Evolutionary conservation across 1,284 basidiomycete genomes (phyloP).

Genomic region (Tilletia caries): DNA sequence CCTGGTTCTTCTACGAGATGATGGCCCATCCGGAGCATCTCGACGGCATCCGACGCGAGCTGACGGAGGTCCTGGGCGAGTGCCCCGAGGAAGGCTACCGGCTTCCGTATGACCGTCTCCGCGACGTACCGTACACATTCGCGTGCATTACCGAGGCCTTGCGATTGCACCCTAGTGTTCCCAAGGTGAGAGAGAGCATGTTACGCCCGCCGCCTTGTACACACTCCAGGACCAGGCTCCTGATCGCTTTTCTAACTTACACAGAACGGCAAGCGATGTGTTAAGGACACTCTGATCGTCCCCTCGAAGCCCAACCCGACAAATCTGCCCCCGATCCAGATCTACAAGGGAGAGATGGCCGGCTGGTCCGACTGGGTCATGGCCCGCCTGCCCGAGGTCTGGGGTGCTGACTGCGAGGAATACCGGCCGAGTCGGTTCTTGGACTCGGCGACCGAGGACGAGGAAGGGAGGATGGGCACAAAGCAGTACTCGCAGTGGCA

Average conservation of each 20-base stretch:
- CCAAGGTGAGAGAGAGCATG: slow-evolving; percentile 42
- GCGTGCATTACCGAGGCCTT: slow-evolving; percentile 39
- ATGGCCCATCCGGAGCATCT: too few species aligned
- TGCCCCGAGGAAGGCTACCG: slow-evolving; percentile 14
- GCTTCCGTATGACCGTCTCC: slow-evolving; percentile 38
- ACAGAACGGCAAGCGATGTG: slow-evolving; percentile 35
- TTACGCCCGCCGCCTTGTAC: too few species aligned
- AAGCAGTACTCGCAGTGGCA: slow-evolving; percentile 40
- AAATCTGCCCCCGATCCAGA: slow-evolving; percentile 35
- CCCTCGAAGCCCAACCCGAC: slow-evolving; percentile 33
- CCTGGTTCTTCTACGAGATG: too few species aligned
- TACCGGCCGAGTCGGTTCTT: too few species aligned
- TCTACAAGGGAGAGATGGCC: slow-evolving; percentile 33
- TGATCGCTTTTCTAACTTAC: too few species aligned
- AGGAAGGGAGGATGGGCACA: too few species aligned
- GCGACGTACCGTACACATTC: slow-evolving; percentile 29
- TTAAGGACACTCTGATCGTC: slow-evolving; percentile 37
- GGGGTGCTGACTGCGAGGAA: slow-evolving; percentile 35
- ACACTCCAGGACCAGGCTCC: too few species aligned
- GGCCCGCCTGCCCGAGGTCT: slow-evolving; percentile 36
- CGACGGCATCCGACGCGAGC: too few species aligned
- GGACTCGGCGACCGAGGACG: too few species aligned
- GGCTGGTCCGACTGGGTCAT: slow-evolving; percentile 47
- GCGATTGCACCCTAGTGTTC: slow-evolving; percentile 42
- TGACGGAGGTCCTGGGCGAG: slow-evolving; percentile 28